These are phyloP conservation scores for Hypsizygus marmoreus DNA, from an alignment of 768 basidiomycete genomes.

Conservation along the genomic window DNA sequence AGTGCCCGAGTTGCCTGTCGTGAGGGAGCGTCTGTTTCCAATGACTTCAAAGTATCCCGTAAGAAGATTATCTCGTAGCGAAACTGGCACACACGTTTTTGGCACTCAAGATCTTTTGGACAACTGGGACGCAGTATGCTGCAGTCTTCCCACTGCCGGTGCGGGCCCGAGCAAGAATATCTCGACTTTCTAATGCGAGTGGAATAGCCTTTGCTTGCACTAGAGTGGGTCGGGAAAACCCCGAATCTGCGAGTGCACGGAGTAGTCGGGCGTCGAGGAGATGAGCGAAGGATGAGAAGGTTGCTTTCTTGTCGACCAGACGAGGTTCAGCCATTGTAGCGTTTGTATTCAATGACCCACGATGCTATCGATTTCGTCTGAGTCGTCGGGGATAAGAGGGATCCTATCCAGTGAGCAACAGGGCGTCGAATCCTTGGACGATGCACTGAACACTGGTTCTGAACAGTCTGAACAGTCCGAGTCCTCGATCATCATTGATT, in stretches of 20 bases:
- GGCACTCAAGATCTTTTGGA: conserved; percentile 82
- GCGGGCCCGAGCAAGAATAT: conserved; percentile 91
- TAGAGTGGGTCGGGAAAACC: conserved; percentile 88
- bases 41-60: conserved; percentile 29
- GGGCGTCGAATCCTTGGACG: too few species aligned
- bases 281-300: conserved; percentile 67
- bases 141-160: conserved; percentile 98
- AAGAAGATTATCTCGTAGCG: conserved; percentile 3
- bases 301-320: conserved; percentile 48
- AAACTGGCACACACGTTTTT: conserved; percentile 64
- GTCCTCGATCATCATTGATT: too few species aligned
- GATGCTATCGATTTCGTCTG: too few species aligned
- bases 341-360: too few species aligned
- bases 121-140: conserved; percentile 89
- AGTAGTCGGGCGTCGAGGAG: conserved; percentile 84
- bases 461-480: too few species aligned
- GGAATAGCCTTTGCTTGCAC: conserved; percentile 94
- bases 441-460: too few species aligned
- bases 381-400: too few species aligned
- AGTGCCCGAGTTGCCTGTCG: conserved; percentile 69
- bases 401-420: too few species aligned
- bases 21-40: conserved; percentile 38
- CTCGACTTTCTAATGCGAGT: conserved; percentile 82
- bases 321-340: conserved; percentile 50
- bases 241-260: conserved; percentile 85